Conservation (phyloP, 106 monocot genomes). For the Dendrobium huoshanense region DNA sequence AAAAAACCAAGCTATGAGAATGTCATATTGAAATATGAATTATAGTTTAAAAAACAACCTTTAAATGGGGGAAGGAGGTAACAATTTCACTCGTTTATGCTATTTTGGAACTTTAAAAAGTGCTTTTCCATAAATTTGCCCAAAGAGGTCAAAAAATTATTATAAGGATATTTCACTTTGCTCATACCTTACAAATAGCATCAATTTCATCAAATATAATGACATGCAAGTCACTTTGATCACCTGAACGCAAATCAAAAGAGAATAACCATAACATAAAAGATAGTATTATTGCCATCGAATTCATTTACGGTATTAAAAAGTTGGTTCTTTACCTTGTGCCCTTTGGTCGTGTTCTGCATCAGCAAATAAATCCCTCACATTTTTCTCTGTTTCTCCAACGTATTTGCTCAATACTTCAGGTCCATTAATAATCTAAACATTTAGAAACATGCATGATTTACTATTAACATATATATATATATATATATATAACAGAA, state of each 20-base stretch:
- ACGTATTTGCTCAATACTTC: constrained; percentile 99
- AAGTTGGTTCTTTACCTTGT: constrained; percentile 35
- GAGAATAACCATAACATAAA: neutral
- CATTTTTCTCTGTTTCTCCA: constrained; percentile 99
- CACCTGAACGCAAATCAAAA: constrained; percentile 53
- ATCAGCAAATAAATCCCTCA: constrained; percentile 99
- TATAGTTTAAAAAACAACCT: neutral
- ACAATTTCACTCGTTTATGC: neutral
- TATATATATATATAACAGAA: neutral
- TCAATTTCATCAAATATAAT: constrained; percentile 99
- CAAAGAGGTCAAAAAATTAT: neutral
- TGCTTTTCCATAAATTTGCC: neutral
- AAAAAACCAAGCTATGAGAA: too few species aligned
- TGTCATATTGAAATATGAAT: too few species aligned
- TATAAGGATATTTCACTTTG: constrained; percentile 6
- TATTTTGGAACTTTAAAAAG: neutral
- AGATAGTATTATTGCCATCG: neutral
- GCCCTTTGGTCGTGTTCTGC: constrained; percentile 90
- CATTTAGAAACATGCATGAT: neutral
- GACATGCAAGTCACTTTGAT: constrained; percentile 96
- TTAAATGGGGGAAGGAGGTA: neutral
- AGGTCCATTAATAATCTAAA: constrained; percentile 98
- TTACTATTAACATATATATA: neutral
- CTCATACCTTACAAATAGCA: constrained; percentile 95
- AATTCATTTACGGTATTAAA: neutral